phyloP scores from a whole-genome alignment of 2,329 filamentous ascomycete genomes.

The Amauroascus verrucosus region DNA sequence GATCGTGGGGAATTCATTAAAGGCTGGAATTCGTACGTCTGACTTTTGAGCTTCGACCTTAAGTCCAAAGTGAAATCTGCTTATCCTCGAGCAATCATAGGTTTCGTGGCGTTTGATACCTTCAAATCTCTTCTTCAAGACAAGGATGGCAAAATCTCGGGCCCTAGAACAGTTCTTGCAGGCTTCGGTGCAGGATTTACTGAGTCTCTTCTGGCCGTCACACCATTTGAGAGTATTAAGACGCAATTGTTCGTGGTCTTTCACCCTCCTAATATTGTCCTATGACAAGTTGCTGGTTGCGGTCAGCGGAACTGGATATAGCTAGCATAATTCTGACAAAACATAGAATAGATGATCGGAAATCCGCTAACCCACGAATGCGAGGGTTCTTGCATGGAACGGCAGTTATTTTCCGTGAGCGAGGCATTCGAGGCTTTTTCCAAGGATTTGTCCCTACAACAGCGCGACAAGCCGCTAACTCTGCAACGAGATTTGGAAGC shows the following conservation, averaged over 20 bases:
- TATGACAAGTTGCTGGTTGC: background rate
- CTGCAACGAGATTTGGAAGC: conserved; percentile 76
- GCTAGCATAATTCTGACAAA: conserved; percentile 1
- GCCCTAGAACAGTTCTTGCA: conserved; percentile 80
- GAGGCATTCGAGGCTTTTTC: conserved; percentile 86
- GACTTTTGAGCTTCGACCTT: background rate
- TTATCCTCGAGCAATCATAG: conserved; percentile 31
- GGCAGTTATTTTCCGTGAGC: conserved; percentile 74
- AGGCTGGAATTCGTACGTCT: conserved; percentile 78
- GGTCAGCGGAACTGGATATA: background rate
- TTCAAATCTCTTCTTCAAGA: conserved; percentile 79
- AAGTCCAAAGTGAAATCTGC: background rate
- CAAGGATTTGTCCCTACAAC: conserved; percentile 94
- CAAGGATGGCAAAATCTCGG: conserved; percentile 75
- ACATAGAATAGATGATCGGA: conserved; percentile 84
- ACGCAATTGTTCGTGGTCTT: conserved; percentile 60
- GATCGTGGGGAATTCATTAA: conserved; percentile 92
- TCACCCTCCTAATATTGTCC: background rate
- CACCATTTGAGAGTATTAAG: conserved; percentile 96
- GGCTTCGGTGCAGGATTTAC: conserved; percentile 93
- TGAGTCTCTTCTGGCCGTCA: conserved; percentile 85
- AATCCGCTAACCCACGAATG: conserved; percentile 73
- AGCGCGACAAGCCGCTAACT: conserved; percentile 87
- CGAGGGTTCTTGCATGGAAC: conserved; percentile 86
- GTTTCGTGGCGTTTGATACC: conserved; percentile 91